Base-by-base conservation (phyloP, 352 stramenopile genomes). In the Pythium coloratum region DNA sequence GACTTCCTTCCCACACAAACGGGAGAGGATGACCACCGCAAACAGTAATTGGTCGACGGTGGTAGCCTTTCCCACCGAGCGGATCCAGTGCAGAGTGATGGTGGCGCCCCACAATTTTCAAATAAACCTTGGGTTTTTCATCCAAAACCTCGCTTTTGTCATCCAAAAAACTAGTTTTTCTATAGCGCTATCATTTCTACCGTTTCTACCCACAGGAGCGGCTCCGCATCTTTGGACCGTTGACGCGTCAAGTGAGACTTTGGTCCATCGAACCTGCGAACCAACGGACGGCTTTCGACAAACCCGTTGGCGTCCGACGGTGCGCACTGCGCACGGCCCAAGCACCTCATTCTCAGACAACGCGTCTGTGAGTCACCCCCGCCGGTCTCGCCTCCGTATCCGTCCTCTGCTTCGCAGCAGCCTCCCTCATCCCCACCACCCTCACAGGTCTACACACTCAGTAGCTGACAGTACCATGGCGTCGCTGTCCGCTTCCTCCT, bases 311-410 rank as follows among this genome's bases (percentile, higher is more conserved):
- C 24, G 10, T 26, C 51, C 51, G 24, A 24, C 32, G 51, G 16
- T 9, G 24, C 10, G 20, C 18, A 20, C 20, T 20, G 50, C 26
- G 6, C 20, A 38, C 14, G 47, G 8, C 13, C 8, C 51, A 26
- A 40, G 51, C 51, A 4, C n/a, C 28, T 57, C 47, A 57, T 57
- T 57, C 28, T 24, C 51, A 32, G 51, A 57, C 51, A 36, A 28
- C 12, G 24, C 32, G 51, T 57, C 51, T 57, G 51, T 40, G 28
- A 32, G 26, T 57, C 51, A 57, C 28, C 16, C 12, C 47, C 4
- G 28, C 14, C 18, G 42, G 42, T 54, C 47, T 54, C 47, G 47
- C 47, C 20, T 34, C 38, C 38, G 38, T 44, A 8, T 44, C 20
- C 20, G 20, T 51, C 20, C 28, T 54, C 47, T 54, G 47, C 47